Conservation (phyloP, 441 rosid species). For the Hypseocharis bilobata region DNA sequence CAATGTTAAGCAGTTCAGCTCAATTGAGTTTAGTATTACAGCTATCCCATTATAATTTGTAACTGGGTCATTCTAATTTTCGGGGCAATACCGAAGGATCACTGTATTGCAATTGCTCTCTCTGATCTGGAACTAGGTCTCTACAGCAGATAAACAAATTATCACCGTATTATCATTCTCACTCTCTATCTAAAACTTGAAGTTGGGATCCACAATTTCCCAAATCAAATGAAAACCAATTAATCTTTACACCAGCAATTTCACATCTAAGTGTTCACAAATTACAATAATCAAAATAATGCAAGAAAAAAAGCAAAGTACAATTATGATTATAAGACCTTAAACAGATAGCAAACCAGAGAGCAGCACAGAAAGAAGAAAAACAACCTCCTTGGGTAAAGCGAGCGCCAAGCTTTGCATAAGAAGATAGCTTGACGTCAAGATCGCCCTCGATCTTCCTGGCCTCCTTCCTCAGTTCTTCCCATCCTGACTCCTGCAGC, state of each 20-base stretch:
- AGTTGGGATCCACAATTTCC: neutral
- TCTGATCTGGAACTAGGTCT: no score
- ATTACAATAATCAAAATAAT: no score
- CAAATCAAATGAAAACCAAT: no score
- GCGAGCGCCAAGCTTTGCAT: conserved; percentile 83
- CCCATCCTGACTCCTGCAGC: conserved; percentile 95
- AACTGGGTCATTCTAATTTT: no score
- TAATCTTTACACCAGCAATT: no score
- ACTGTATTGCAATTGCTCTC: no score
- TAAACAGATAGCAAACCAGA: neutral
- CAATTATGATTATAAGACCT: neutral
- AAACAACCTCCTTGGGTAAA: conserved; percentile 71
- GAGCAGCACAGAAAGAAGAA: conserved; percentile 1
- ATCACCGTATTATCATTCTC: no score
- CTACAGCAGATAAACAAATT: neutral
- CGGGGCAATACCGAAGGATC: no score
- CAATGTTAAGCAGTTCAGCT: no score
- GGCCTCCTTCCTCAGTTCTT: conserved; percentile 80
- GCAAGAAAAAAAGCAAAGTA: neutral
- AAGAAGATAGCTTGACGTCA: conserved; percentile 85
- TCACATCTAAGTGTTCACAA: no score
- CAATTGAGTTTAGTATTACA: no score
- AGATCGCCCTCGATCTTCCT: conserved; percentile 91
- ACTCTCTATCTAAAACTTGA: neutral
- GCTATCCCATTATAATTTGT: no score